Conservation (phyloP, 2,329 filamentous ascomycete species). For the Beauveria rudraprayagi region DNA sequence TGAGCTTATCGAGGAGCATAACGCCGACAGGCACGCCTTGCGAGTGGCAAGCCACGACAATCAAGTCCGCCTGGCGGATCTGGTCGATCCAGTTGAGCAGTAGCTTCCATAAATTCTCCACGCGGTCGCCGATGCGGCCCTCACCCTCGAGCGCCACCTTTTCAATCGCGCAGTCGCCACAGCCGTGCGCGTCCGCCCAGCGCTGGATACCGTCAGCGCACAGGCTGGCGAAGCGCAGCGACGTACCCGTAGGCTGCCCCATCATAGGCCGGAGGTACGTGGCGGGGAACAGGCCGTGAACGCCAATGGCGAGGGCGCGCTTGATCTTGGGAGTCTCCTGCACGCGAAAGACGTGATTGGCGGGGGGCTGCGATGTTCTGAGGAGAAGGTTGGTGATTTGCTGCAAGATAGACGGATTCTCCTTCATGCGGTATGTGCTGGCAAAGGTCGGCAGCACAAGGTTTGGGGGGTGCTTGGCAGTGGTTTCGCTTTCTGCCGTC, state of each 20-base stretch:
- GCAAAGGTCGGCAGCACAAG: constrained; percentile 62
- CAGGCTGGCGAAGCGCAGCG: constrained; percentile 83
- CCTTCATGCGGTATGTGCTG: constrained; percentile 58
- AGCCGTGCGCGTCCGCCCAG: constrained; percentile 71
- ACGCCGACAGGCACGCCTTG: constrained; percentile 91
- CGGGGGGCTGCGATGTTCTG: constrained; percentile 45
- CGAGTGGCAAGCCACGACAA: constrained; percentile 88
- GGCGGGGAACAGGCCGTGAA: constrained; percentile 90
- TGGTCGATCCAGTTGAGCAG: constrained; percentile 92
- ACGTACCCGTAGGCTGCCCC: constrained; percentile 91
- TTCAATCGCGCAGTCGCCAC: constrained; percentile 72
- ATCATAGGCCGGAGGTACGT: constrained; percentile 81
- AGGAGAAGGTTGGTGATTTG: constrained; percentile 54
- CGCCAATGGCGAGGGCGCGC: constrained; percentile 84
- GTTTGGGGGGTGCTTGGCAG: constrained; percentile 44
- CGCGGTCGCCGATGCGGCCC: constrained; percentile 80
- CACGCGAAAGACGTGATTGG: constrained; percentile 64
- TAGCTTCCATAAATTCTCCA: constrained; percentile 89
- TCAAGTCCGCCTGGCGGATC: constrained; percentile 77
- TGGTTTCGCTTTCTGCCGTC: constrained; percentile 34
- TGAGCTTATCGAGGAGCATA: constrained; percentile 87
- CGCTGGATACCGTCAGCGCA: constrained; percentile 74
- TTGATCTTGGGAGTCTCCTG: constrained; percentile 65
- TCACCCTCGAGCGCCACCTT: constrained; percentile 94
- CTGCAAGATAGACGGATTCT: constrained; percentile 62